A percentile compares a stretch with the other conserved stretches of the same genome.
These are phyloP conservation scores for Crithidia bombi DNA, from an alignment of 208 protist genomes.

Conservation along the genomic window DNA sequence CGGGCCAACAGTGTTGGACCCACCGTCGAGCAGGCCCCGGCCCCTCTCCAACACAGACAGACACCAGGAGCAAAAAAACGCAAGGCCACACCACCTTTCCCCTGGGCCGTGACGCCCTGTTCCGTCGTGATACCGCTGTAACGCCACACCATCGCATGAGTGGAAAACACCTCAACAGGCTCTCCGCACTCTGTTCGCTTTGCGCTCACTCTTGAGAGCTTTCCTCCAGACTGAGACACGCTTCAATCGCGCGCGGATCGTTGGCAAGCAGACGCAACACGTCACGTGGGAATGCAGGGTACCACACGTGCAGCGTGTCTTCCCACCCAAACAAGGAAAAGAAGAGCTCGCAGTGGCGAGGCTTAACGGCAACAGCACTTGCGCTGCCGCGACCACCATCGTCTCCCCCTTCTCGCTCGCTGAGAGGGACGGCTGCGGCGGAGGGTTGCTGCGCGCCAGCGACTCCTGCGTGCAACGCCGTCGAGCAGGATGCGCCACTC, in stretches of 20 bases:
- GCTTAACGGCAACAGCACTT: constrained; percentile 7
- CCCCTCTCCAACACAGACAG: no score
- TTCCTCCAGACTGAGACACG: constrained; percentile 24
- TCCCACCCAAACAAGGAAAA: constrained; percentile 61
- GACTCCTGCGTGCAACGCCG: not conserved
- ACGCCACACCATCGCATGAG: not conserved
- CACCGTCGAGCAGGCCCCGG: no score
- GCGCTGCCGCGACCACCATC: not conserved
- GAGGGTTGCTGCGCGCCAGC: not conserved
- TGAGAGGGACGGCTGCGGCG: not conserved
- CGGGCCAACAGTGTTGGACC: no score
- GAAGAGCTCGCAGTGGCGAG: constrained; percentile 42
- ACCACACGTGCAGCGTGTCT: constrained; percentile 47
- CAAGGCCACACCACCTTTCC: no score
- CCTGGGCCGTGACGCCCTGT: no score
- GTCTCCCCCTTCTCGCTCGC: not conserved
- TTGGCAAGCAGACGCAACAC: constrained; percentile 36
- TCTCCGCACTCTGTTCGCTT: not conserved
- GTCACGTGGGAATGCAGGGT: constrained; percentile 33
- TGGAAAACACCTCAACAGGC: no score
- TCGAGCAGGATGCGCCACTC: not conserved
- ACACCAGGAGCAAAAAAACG: no score
- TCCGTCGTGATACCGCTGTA: no score
- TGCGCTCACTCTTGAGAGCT: not conserved
- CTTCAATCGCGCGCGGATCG: constrained; percentile 42